Evolutionary conservation across 1,284 basidiomycete genomes (phyloP).

Genomic region (Pyrrhoderma noxium): DNA sequence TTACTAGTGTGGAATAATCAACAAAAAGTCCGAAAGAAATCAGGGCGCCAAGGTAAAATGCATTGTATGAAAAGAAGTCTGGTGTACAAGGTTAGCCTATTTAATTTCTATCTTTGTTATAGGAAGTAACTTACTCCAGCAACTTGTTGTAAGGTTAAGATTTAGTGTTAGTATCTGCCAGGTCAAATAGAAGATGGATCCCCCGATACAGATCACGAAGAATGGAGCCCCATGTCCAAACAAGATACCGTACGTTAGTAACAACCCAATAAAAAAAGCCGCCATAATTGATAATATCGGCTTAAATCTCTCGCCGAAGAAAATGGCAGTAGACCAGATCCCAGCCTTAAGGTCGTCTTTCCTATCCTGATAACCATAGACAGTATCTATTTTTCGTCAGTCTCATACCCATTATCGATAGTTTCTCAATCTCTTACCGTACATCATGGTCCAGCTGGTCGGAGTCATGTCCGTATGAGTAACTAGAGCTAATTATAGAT

Average conservation of each 20-base stretch:
- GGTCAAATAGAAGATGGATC: slow-evolving; percentile 35
- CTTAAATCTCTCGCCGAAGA: slow-evolving; percentile 39
- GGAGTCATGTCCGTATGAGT: slow-evolving; percentile 24
- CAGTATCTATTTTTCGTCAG: slow-evolving; percentile 31
- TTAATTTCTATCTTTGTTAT: background rate
- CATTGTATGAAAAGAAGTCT: background rate
- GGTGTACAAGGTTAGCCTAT: background rate
- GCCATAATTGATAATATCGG: slow-evolving; percentile 40
- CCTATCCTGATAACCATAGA: slow-evolving; percentile 54
- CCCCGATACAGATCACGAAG: slow-evolving; percentile 36
- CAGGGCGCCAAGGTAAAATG: background rate
- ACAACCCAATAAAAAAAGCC: slow-evolving; percentile 30
- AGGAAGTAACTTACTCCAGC: slow-evolving; percentile 19
- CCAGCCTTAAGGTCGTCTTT: slow-evolving; percentile 46
- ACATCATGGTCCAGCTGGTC: slow-evolving; percentile 40
- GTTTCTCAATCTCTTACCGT: slow-evolving; percentile 24
- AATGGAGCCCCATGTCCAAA: slow-evolving; percentile 33
- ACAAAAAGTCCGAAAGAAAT: background rate
- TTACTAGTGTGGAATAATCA: background rate
- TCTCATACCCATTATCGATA: background rate
- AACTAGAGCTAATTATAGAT: slow-evolving; percentile 22
- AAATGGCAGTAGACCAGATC: slow-evolving; percentile 49
- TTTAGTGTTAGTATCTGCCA: slow-evolving; percentile 38
- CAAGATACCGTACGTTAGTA: slow-evolving; percentile 30
- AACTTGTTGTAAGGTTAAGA: slow-evolving; percentile 29